Conservation (phyloP, 805 yeast genomes). For the Tetrapisispora taiwanensis region DNA sequence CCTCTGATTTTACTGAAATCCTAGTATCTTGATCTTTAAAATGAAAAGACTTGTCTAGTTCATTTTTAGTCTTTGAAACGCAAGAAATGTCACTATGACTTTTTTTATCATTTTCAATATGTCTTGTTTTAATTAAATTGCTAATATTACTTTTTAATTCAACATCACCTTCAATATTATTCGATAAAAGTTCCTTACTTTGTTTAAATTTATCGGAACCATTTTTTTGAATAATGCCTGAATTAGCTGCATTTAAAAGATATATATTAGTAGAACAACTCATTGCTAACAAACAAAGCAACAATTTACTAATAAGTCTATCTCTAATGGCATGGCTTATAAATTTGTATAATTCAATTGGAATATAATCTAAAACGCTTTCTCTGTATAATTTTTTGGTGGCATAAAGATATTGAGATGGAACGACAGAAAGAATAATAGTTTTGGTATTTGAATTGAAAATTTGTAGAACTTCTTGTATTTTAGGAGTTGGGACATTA, state of each 20-base stretch:
- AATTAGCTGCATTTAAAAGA: constrained; percentile 72
- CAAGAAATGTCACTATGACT: too few species aligned
- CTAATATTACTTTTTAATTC: too few species aligned
- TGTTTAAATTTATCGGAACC: too few species aligned
- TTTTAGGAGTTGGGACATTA: background rate
- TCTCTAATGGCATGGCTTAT: constrained; percentile 68
- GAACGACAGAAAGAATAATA: constrained; percentile 46
- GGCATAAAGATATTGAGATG: constrained; percentile 33
- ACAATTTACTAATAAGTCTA: constrained; percentile 64
- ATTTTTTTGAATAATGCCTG: too few species aligned
- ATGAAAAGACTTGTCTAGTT: too few species aligned
- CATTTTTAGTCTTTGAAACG: too few species aligned
- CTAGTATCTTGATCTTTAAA: too few species aligned
- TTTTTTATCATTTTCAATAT: too few species aligned
- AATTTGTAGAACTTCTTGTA: background rate
- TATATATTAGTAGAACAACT: constrained; percentile 76
- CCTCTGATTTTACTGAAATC: background rate
- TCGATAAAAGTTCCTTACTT: too few species aligned
- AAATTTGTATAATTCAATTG: constrained; percentile 19
- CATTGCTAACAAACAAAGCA: constrained; percentile 60
- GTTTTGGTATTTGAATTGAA: constrained; percentile 30
- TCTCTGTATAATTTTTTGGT: constrained; percentile 30
- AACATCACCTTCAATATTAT: too few species aligned
- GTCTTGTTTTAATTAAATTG: too few species aligned
- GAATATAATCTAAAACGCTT: background rate